Evolutionary conservation across 306 rosid species (phyloP).

Genomic region (Nissolia schottii): DNA sequence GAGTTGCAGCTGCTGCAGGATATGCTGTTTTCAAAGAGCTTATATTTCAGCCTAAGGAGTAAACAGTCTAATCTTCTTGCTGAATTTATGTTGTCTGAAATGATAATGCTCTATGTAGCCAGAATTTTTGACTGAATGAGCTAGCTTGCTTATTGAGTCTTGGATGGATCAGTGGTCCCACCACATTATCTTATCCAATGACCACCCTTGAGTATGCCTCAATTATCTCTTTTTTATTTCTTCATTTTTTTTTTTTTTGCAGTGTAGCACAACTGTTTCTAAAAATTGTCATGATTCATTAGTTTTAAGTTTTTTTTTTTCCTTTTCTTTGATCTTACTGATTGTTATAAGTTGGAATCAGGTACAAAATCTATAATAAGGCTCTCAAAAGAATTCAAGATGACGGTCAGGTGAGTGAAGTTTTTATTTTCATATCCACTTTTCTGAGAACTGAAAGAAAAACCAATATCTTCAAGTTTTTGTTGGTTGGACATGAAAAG

Average conservation of each 20-base stretch:
- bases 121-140: background rate
- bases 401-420: constrained; percentile 61
- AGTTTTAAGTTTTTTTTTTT: background rate
- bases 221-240: background rate
- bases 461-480: background rate
- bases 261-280: background rate
- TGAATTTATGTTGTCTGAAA: background rate
- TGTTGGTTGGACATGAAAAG: constrained; percentile 8
- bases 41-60: constrained; percentile 94
- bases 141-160: background rate
- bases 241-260: background rate
- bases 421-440: background rate
- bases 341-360: constrained; percentile 19
- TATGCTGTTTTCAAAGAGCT: constrained; percentile 94
- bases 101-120: background rate
- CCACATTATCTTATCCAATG: background rate
- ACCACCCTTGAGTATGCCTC: background rate
- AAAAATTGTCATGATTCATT: background rate
- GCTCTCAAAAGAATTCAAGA: constrained; percentile 89
- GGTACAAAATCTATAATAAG: constrained; percentile 80
- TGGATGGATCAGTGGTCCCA: background rate
- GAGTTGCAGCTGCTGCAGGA: constrained; percentile 82
- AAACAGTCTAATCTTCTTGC: constrained; percentile 17
- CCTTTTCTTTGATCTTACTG: background rate
- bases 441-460: background rate